Evolutionary conservation across 2,329 filamentous ascomycete species (phyloP).

Genomic region (Podosphaera leucotricha): DNA sequence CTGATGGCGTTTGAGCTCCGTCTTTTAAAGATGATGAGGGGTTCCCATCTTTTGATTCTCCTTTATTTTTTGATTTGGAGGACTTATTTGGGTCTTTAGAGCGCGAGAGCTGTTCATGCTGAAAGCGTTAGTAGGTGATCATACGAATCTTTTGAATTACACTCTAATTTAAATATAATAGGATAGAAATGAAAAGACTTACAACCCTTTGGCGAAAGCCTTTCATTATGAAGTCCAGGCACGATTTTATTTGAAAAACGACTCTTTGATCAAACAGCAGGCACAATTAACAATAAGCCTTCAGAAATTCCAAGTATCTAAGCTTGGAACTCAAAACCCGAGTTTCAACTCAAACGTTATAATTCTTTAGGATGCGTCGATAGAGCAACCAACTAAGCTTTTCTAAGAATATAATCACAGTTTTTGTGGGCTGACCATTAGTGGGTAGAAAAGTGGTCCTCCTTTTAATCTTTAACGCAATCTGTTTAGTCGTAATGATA

Average conservation of each 20-base stretch:
- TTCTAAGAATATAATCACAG: neutral
- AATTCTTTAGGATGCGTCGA: neutral
- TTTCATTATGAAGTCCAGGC: constrained; percentile 46
- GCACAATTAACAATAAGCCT: neutral
- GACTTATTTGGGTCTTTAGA: constrained; percentile 70
- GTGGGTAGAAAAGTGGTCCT: neutral
- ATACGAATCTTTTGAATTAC: neutral
- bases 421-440: neutral
- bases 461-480: neutral
- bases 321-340: neutral
- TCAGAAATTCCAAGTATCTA: neutral
- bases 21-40: constrained; percentile 45
- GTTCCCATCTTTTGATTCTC: constrained; percentile 47
- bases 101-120: constrained; percentile 71
- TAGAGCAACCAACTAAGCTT: neutral
- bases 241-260: neutral
- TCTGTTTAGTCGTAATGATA: neutral
- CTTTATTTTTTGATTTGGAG: constrained; percentile 43
- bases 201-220: constrained; percentile 95
- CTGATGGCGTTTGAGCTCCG: constrained; percentile 32
- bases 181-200: constrained; percentile 20
- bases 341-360: neutral
- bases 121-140: constrained; percentile 22
- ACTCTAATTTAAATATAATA: neutral
- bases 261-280: neutral